These are phyloP conservation scores for Penicillium sp. DNA, from an alignment of 2,329 filamentous ascomycete genomes.

Conservation along the genomic window DNA sequence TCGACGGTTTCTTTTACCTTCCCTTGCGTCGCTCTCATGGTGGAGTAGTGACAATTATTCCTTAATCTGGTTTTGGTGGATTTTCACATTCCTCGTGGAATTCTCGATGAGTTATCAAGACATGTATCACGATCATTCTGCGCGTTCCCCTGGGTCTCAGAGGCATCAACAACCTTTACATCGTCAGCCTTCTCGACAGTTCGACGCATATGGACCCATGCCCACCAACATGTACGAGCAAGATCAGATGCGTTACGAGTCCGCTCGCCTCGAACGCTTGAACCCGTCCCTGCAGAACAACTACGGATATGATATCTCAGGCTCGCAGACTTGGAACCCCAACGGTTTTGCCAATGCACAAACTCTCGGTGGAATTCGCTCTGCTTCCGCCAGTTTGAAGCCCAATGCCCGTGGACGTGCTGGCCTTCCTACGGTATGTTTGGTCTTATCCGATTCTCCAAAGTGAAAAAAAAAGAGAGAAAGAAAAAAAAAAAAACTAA, in stretches of 20 bases:
- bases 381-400: slow-evolving; percentile 56
- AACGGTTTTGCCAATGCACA: slow-evolving; percentile 66
- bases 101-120: slow-evolving; percentile 41
- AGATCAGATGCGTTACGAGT: slow-evolving; percentile 59
- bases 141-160: slow-evolving; percentile 72
- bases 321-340: slow-evolving; percentile 78
- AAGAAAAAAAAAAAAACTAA: background rate
- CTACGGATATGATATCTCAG: slow-evolving; percentile 66
- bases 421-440: slow-evolving; percentile 71
- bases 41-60: slow-evolving; percentile 24
- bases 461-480: background rate
- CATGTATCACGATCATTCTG: slow-evolving; percentile 64
- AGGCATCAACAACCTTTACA: slow-evolving; percentile 64
- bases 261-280: slow-evolving; percentile 55
- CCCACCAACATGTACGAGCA: slow-evolving; percentile 67
- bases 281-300: slow-evolving; percentile 57
- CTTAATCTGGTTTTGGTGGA: slow-evolving; percentile 24
- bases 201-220: slow-evolving; percentile 69
- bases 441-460: background rate
- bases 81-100: slow-evolving; percentile 34
- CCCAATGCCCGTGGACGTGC: slow-evolving; percentile 54
- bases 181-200: slow-evolving; percentile 72
- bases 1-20: slow-evolving; percentile 9
- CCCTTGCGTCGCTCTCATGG: slow-evolving; percentile 30
- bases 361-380: slow-evolving; percentile 62